A percentile compares a stretch with the other conserved stretches of the same genome.
These are phyloP conservation scores for Lentithecium fluviatile DNA, from an alignment of 495 filamentous ascomycete genomes.

Conservation along the genomic window DNA sequence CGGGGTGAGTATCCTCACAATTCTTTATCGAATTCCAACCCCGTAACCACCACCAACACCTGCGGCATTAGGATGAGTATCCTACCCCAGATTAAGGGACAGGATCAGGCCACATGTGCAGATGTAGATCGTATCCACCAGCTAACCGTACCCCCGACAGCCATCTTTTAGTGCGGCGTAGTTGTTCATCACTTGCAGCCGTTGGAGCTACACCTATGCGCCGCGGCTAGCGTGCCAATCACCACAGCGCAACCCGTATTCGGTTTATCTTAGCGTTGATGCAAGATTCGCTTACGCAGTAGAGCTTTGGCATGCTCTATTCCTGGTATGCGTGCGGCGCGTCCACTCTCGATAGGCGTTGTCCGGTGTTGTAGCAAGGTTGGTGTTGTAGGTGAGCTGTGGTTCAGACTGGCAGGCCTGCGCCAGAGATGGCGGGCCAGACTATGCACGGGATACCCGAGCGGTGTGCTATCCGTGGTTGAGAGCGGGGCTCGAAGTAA, in stretches of 20 bases:
- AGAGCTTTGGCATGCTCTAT: too few species aligned
- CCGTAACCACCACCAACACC: not conserved
- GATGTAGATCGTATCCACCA: not conserved
- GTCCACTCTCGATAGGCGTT: too few species aligned
- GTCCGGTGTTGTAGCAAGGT: too few species aligned
- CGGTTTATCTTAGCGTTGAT: not conserved
- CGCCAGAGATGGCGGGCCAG: too few species aligned
- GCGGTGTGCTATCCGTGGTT: not conserved
- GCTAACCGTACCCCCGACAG: not conserved
- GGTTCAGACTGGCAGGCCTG: too few species aligned
- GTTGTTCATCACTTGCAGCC: not conserved
- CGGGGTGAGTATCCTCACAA: too few species aligned
- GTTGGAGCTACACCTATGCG: not conserved
- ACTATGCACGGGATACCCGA: not conserved
- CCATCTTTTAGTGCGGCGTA: not conserved
- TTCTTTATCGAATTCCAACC: too few species aligned
- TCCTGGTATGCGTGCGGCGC: too few species aligned
- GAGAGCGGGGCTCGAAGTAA: not conserved
- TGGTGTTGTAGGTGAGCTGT: too few species aligned
- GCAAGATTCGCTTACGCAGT: not conserved
- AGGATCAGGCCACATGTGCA: conserved; percentile 1
- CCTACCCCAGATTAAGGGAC: not conserved
- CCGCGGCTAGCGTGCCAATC: not conserved
- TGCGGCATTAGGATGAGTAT: not conserved
- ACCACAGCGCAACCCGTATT: not conserved